Percentiles rank a stretch among this genome's conserved stretches.
Conservation (phyloP, 352 stramenopile genomes). For the Halophytophthora batemanensis region DNA sequence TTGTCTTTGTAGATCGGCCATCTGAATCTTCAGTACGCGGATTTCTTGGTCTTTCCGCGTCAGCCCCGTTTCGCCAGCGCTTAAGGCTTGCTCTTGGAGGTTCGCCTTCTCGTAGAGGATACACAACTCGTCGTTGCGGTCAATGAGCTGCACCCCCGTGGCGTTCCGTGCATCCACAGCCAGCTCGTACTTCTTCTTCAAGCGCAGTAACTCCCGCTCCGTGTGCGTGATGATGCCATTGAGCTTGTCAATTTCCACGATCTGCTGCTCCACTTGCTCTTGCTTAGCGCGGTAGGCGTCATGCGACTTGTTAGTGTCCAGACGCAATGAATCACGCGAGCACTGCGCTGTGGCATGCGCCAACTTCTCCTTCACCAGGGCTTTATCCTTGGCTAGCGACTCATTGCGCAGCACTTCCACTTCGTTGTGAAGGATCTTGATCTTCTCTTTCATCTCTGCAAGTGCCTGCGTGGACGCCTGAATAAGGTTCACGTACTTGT, state of each 20-base stretch:
- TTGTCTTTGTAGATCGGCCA: conserved; percentile 83
- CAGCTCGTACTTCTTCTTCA: conserved; percentile 92
- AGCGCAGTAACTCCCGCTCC: conserved; percentile 88
- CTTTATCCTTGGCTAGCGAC: conserved; percentile 90
- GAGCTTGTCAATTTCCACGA: conserved; percentile 94
- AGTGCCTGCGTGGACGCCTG: conserved; percentile 89
- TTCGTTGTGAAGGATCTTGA: conserved; percentile 95
- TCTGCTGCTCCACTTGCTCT: conserved; percentile 93
- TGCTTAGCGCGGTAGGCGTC: conserved; percentile 89
- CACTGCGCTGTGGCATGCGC: conserved; percentile 85
- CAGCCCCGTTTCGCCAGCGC: conserved; percentile 76
- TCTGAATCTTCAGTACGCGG: conserved; percentile 70
- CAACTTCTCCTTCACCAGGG: conserved; percentile 88
- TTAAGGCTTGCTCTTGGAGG: conserved; percentile 84
- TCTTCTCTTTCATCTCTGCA: conserved; percentile 96
- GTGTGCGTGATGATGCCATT: conserved; percentile 92
- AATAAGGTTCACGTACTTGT: conserved; percentile 96
- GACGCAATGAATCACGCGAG: conserved; percentile 83
- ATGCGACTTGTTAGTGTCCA: conserved; percentile 91
- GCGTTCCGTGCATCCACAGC: conserved; percentile 86
- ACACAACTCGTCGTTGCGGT: conserved; percentile 94
- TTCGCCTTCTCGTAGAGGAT: conserved; percentile 94
- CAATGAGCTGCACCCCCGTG: conserved; percentile 91
- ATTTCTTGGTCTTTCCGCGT: conserved; percentile 79
- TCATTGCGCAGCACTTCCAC: conserved; percentile 94